Evolutionary conservation across 2,329 filamentous ascomycete species (phyloP).

Genomic region (Chaetomium sp.): DNA sequence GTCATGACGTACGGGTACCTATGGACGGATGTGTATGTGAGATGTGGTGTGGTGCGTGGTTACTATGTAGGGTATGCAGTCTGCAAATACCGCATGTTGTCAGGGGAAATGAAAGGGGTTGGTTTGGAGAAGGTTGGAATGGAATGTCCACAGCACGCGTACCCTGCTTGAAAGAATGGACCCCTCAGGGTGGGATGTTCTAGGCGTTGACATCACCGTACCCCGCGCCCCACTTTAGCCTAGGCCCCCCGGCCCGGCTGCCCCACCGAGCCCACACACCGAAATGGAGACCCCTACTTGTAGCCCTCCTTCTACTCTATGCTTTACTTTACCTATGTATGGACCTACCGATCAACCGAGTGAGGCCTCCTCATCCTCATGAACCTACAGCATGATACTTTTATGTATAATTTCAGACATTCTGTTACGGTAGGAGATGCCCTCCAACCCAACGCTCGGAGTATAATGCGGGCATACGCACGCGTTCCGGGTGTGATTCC

Average conservation of each 20-base stretch:
- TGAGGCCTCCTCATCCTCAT: too few species aligned
- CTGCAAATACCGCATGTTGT: background rate
- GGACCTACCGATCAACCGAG: too few species aligned
- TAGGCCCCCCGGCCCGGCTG: background rate
- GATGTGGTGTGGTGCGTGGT: background rate
- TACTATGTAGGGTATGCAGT: background rate
- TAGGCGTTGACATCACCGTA: conserved; percentile 8
- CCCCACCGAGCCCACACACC: background rate
- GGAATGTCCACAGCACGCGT: background rate
- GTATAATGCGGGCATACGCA: too few species aligned
- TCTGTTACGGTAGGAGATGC: too few species aligned
- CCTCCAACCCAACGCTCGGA: too few species aligned
- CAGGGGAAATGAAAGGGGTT: background rate
- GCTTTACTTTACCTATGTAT: conserved; percentile 1
- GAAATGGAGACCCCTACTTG: background rate
- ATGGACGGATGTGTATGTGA: too few species aligned
- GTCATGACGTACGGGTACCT: conserved; percentile 8
- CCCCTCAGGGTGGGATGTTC: background rate
- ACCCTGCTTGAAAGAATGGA: too few species aligned
- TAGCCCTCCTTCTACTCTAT: background rate
- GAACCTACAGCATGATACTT: too few species aligned
- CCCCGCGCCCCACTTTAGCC: conserved; percentile 1
- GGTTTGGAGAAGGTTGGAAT: background rate
- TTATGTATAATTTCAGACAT: too few species aligned
- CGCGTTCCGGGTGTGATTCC: too few species aligned